A percentile compares a stretch with the other conserved stretches of the same genome.
Conservation (phyloP, 345 rosid genomes). For the Eucalyptus paniculata region DNA sequence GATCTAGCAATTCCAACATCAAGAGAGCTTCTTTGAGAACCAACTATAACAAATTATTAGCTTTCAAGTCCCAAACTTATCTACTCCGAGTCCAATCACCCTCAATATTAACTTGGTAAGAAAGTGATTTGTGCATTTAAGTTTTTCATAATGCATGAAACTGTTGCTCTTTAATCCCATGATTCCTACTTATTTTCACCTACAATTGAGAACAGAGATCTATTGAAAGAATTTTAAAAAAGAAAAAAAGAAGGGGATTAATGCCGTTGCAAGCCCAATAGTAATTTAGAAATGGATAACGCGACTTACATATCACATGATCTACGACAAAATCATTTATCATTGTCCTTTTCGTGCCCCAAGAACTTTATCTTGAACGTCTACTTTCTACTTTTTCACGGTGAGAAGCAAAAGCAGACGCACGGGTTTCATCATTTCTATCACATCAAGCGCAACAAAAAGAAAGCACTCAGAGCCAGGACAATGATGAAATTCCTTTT, state of each 20-base stretch:
- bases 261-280: background rate
- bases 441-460: background rate
- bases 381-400: background rate
- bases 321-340: background rate
- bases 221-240: background rate
- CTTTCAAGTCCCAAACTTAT: background rate
- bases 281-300: background rate
- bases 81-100: background rate
- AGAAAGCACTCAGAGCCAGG: background rate
- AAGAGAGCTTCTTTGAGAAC: background rate
- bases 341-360: background rate
- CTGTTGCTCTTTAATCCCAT: background rate
- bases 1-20: rapidly evolving
- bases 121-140: background rate
- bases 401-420: background rate
- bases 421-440: background rate
- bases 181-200: background rate
- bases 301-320: background rate
- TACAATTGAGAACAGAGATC: background rate
- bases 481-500: background rate
- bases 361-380: background rate
- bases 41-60: background rate
- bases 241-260: background rate
- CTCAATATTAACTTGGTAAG: background rate
- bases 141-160: background rate